phyloP scores from a whole-genome alignment of 306 rosid genomes.

The Prunus kanzakura region DNA sequence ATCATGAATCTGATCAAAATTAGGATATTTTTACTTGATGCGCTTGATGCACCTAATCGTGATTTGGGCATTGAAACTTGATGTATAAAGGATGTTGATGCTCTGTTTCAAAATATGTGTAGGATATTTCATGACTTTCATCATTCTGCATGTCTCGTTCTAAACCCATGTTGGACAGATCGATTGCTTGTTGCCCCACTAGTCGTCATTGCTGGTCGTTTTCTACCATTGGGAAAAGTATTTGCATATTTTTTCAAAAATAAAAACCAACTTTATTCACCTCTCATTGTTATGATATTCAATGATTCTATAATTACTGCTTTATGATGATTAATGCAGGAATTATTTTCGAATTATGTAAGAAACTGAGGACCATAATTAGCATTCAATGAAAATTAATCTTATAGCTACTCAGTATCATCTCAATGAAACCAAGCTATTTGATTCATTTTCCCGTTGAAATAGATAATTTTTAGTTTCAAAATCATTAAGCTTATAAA shows the following conservation, averaged over 20 bases:
- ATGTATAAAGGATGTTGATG: neutral
- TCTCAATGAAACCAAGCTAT: neutral
- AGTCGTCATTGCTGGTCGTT: too few species aligned
- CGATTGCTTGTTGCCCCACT: too few species aligned
- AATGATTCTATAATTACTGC: neutral
- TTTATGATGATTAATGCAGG: neutral
- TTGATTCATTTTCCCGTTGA: neutral
- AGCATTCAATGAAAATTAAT: neutral
- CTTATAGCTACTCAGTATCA: neutral
- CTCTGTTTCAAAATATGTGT: neutral
- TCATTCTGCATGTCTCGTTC: neutral
- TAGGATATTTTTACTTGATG: neutral
- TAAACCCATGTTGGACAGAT: too few species aligned
- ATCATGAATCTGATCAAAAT: neutral
- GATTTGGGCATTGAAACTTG: neutral
- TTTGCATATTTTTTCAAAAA: too few species aligned
- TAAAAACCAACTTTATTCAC: too few species aligned
- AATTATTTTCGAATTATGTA: neutral
- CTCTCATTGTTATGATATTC: neutral
- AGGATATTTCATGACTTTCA: neutral
- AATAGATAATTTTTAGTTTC: neutral
- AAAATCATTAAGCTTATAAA: neutral
- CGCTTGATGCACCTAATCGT: neutral
- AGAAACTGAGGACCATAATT: neutral
- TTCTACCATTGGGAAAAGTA: too few species aligned